A percentile compares a stretch with the other conserved stretches of the same genome.
Conservation (phyloP, 805 yeast genomes). For the Nakazawaea siamensis region DNA sequence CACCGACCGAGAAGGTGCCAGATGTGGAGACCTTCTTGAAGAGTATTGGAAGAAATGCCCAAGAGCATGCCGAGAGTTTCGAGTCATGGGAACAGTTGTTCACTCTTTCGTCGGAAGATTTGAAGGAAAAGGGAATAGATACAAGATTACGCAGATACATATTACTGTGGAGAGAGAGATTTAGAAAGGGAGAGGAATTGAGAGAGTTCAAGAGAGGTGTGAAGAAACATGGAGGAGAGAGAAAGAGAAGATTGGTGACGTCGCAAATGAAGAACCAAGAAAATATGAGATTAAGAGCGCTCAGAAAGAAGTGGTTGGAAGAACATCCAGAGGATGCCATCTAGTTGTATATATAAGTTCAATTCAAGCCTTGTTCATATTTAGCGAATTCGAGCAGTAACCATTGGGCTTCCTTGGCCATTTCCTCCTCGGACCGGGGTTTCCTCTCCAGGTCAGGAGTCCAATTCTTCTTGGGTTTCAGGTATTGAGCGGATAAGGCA, state of each 20-base stretch:
- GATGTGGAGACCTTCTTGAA: conserved; percentile 67
- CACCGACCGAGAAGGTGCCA: conserved; percentile 47
- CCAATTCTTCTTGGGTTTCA: conserved; percentile 20
- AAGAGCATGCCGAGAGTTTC: conserved; percentile 60
- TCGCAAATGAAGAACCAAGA: conserved; percentile 56
- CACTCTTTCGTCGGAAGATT: conserved; percentile 36
- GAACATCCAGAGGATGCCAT: conserved; percentile 11
- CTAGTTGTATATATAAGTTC: not conserved
- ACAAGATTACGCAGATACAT: conserved; percentile 65
- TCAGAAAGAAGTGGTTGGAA: conserved; percentile 16
- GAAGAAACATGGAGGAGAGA: conserved; percentile 86
- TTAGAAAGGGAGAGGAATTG: conserved; percentile 43
- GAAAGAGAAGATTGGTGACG: conserved; percentile 57
- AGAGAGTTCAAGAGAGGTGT: conserved; percentile 47
- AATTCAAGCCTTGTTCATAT: conserved; percentile 11
- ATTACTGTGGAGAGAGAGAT: conserved; percentile 63
- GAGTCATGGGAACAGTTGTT: conserved; percentile 71
- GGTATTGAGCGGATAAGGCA: conserved; percentile 31
- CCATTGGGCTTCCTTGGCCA: conserved; percentile 65
- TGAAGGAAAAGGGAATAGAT: conserved; percentile 77
- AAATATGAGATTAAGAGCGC: conserved; percentile 28
- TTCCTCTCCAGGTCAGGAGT: conserved; percentile 45
- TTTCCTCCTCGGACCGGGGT: conserved; percentile 51
- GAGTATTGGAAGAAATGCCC: conserved; percentile 70
- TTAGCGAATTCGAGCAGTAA: conserved; percentile 34